These are phyloP conservation scores for Phytophthora megakarya DNA, from an alignment of 352 stramenopile genomes.

Conservation along the genomic window DNA sequence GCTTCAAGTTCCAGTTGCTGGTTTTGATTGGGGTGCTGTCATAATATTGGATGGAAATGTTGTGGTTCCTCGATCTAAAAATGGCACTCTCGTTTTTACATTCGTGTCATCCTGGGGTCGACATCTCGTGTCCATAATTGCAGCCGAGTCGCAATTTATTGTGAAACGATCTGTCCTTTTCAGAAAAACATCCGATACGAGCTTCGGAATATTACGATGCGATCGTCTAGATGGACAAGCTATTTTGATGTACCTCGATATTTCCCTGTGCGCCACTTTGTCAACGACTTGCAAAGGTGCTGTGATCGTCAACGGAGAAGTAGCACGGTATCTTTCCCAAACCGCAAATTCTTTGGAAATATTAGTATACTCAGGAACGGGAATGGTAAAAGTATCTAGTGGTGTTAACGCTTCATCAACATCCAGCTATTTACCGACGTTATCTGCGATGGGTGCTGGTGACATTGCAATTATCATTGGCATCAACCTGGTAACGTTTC, in stretches of 20 bases:
- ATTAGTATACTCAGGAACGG: conserved; percentile 24
- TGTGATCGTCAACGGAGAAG: conserved; percentile 21
- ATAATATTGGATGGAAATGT: conserved; percentile 45
- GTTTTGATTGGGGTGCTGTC: conserved; percentile 50
- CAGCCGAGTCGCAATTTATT: conserved; percentile 50
- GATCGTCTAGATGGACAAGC: conserved; percentile 53
- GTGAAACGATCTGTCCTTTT: conserved; percentile 50
- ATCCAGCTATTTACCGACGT: conserved; percentile 22
- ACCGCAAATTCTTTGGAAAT: conserved; percentile 26
- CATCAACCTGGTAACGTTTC: conserved; percentile 3
- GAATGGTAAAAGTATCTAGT: background rate
- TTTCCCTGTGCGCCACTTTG: conserved; percentile 32
- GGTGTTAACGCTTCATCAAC: conserved; percentile 2
- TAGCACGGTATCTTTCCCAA: conserved; percentile 11
- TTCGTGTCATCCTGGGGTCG: conserved; percentile 38
- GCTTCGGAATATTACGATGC: conserved; percentile 47
- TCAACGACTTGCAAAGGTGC: conserved; percentile 18
- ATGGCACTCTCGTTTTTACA: conserved; percentile 42
- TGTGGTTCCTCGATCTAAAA: conserved; percentile 31
- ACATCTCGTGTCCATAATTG: conserved; percentile 50
- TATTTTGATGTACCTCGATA: conserved; percentile 43
- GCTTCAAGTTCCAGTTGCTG: conserved; percentile 52
- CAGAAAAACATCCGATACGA: conserved; percentile 26
- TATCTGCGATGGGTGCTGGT: conserved; percentile 10
- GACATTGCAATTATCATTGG: conserved; percentile 26